Evolutionary conservation across 805 yeast genomes (phyloP).

Genomic region (Candida maltosa): DNA sequence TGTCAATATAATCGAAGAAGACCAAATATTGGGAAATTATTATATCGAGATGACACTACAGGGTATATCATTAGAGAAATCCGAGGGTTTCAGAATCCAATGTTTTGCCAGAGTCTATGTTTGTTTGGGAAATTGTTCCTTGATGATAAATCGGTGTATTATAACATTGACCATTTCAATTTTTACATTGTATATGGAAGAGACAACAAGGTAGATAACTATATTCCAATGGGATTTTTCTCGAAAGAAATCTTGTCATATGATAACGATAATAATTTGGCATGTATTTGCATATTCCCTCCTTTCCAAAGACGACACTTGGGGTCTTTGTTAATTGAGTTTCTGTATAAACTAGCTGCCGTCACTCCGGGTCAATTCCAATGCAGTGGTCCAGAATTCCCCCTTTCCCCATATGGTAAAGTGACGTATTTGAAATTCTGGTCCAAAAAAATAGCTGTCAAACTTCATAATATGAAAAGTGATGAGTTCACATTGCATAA

Average conservation of each 20-base stretch:
- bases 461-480: conserved; percentile 12
- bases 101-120: conserved; percentile 80
- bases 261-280: conserved; percentile 75
- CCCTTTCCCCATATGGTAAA: conserved; percentile 79
- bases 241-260: conserved; percentile 81
- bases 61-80: conserved; percentile 56
- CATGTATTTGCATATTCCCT: conserved; percentile 89
- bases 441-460: conserved; percentile 44
- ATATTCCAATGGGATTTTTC: conserved; percentile 81
- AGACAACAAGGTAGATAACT: conserved; percentile 18
- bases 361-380: conserved; percentile 49
- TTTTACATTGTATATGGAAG: conserved; percentile 70
- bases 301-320: conserved; percentile 79
- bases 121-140: conserved; percentile 84
- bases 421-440: conserved; percentile 73
- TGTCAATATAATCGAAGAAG: conserved; percentile 38
- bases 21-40: conserved; percentile 59
- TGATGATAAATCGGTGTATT: conserved; percentile 86
- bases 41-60: conserved; percentile 57
- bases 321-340: conserved; percentile 79
- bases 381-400: conserved; percentile 86
- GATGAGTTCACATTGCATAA: conserved; percentile 40
- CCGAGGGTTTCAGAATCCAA: conserved; percentile 57
- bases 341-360: conserved; percentile 72
- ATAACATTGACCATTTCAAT: conserved; percentile 73